Base-by-base conservation (phyloP, 2,329 filamentous ascomycete species). In the Juglanconis juglandina region DNA sequence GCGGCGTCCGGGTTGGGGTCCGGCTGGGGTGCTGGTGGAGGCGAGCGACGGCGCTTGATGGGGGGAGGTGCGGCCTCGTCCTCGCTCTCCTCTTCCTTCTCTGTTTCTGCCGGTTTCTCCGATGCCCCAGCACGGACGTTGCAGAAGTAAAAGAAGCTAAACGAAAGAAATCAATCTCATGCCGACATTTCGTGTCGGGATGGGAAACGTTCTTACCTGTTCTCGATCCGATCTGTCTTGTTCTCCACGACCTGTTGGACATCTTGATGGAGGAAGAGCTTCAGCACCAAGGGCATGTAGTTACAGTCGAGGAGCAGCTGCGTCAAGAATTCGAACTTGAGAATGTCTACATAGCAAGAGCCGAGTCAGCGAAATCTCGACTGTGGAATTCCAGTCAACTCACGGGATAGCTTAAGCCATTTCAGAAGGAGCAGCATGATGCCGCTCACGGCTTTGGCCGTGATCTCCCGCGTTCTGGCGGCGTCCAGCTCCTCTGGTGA, bases 271-370 rank as follows among this genome's bases (percentile, higher is more conserved):
- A 94, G 92, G 72, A 97, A 93, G 53, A 97, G 85, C 76, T 98
- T 98, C 37, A 99, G 78, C 32, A 96, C 89, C 35, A 99, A 79
- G 1, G 94, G 94, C 6, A 99, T 82, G 72, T 97, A 99, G 72
- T 96, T 98, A 4, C 92, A 95, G 74, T 99, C 95, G 34, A 99
- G 82, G 10, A 99, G 79, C 3, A 99, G 83, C 70, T 99, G 95
- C 0, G 92, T 94, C 69, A 99, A 79, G 69, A 97, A 98, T 75
- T 99, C 95, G 67, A 95, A 97, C 71, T 97, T 96, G 65, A 99
- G 79, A 34, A 98, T 85, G 71, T 99, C 92, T 96, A 52, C 5
- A 4, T 49, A 51, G 5, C 3, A 4, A 17, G 9, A 37, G 4
- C 24, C 5, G 39, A 46, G 64, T 48, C 53, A 58, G 17, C 33